A percentile compares a stretch with the other conserved stretches of the same genome.
Conservation (phyloP, 2,329 filamentous ascomycete genomes). For the Sporothrix sp. region DNA sequence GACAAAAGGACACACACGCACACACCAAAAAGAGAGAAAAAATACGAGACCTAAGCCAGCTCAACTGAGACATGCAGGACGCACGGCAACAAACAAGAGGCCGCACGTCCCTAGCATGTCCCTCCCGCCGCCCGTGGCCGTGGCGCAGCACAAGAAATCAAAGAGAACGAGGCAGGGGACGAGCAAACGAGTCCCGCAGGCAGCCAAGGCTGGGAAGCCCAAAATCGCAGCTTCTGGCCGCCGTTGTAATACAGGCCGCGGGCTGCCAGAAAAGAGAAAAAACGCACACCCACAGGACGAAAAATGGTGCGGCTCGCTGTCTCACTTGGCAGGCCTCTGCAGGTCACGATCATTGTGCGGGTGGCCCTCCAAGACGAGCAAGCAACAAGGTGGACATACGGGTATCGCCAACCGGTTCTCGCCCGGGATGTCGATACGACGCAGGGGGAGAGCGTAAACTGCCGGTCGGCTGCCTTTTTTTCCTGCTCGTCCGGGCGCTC, state of each 20-base stretch:
- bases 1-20: too few species aligned
- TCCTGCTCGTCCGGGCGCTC: neutral
- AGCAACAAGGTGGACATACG: neutral
- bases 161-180: neutral
- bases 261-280: too few species aligned
- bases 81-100: neutral
- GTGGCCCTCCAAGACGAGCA: neutral
- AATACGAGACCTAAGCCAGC: neutral
- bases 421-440: too few species aligned
- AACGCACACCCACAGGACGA: too few species aligned
- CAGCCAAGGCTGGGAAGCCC: conserved; percentile 5
- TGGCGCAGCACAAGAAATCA: neutral
- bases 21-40: neutral
- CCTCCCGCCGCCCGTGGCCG: neutral
- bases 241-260: too few species aligned
- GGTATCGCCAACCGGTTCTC: too few species aligned
- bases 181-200: neutral
- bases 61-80: neutral
- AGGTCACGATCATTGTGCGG: conserved; percentile 24
- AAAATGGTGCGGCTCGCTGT: conserved; percentile 25
- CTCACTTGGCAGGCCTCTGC: conserved; percentile 21
- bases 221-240: neutral
- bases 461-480: too few species aligned
- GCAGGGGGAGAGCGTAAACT: neutral
- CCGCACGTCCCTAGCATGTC: too few species aligned